Conservation (phyloP, 495 filamentous ascomycete genomes). For the Letharia lupina region DNA sequence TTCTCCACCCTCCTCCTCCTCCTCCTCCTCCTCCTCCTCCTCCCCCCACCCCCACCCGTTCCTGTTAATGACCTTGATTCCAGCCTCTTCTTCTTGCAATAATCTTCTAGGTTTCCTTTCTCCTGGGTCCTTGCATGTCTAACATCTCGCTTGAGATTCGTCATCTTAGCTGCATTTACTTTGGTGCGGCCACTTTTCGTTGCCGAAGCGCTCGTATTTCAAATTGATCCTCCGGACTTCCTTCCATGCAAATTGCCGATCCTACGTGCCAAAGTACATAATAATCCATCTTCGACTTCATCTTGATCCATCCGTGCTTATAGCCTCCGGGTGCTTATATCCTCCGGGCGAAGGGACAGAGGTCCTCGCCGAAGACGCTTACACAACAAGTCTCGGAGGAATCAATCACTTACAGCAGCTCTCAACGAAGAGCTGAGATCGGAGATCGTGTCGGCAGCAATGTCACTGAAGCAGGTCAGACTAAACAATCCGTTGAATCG, state of each 20-base stretch:
- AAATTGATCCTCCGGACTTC: not conserved
- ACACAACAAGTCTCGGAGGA: not conserved
- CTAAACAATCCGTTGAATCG: not conserved
- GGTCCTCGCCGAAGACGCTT: not conserved
- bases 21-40: no score
- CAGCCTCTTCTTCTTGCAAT: not conserved
- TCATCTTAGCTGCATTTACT: conserved; percentile 2
- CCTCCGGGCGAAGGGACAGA: not conserved
- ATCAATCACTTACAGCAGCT: not conserved
- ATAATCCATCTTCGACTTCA: not conserved
- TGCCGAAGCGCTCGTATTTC: not conserved
- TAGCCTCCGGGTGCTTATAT: not conserved
- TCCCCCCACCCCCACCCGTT: not conserved
- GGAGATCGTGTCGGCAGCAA: conserved; percentile 24
- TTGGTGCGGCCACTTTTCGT: not conserved
- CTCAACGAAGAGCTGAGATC: not conserved
- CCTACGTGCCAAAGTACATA: not conserved
- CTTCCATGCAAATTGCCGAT: not conserved
- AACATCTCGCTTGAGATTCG: not conserved
- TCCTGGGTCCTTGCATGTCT: not conserved
- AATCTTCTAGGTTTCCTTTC: not conserved
- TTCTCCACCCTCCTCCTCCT: no score
- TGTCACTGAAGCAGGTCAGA: conserved; percentile 73
- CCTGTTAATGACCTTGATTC: not conserved
- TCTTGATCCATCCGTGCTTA: no score